Percentiles rank a stretch among this genome's conserved stretches.
These are phyloP conservation scores for Pterocarpus macrocarpus DNA, from an alignment of 306 rosid species.

Conservation along the genomic window DNA sequence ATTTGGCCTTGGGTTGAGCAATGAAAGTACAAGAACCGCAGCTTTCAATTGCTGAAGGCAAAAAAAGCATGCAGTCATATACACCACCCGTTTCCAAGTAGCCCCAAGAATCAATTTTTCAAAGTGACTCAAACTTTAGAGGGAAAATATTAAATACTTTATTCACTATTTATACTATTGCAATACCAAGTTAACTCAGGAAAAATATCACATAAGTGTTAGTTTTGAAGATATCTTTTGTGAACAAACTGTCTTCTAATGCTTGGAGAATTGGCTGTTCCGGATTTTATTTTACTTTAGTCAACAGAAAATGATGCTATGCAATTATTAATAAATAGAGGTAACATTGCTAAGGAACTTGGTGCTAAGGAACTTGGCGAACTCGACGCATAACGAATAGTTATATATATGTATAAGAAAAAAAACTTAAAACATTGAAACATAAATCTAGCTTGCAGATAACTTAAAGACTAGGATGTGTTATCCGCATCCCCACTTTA, in stretches of 20 bases:
- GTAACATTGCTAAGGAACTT: background rate
- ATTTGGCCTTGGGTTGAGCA: background rate
- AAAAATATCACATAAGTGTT: background rate
- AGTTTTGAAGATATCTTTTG: background rate
- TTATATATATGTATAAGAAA: too few species aligned
- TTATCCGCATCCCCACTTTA: too few species aligned
- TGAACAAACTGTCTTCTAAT: background rate
- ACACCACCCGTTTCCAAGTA: background rate
- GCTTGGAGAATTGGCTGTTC: background rate
- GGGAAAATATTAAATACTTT: background rate
- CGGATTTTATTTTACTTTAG: background rate
- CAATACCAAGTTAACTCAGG: background rate
- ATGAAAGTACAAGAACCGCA: constrained; percentile 19
- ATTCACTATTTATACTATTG: background rate
- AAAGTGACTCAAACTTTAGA: background rate
- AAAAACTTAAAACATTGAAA: too few species aligned
- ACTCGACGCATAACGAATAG: background rate
- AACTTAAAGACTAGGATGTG: too few species aligned
- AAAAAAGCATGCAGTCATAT: background rate
- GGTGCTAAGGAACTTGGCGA: background rate
- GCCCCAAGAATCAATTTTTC: background rate
- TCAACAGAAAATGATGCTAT: background rate
- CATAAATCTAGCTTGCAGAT: too few species aligned
- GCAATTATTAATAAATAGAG: background rate
- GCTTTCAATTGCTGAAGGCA: background rate